These are phyloP conservation scores for Cercospora berteroae DNA, from an alignment of 2,329 filamentous ascomycete species.

Conservation along the genomic window DNA sequence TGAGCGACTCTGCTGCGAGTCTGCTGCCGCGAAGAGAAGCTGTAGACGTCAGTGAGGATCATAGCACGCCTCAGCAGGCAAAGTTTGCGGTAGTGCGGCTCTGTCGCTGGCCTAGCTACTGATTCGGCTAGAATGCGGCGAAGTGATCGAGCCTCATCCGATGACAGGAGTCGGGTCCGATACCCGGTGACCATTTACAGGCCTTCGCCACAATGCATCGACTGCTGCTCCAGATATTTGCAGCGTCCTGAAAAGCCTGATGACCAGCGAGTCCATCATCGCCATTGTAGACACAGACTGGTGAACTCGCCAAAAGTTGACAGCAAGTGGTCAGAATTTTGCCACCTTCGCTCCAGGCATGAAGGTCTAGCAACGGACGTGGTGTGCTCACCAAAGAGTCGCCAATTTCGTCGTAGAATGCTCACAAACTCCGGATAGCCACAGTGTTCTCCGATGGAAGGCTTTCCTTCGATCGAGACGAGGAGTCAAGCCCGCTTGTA, in stretches of 20 bases:
- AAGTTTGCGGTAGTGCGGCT: constrained; percentile 8
- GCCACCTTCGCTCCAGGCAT: too few relatives aligned
- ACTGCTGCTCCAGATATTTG: not conserved
- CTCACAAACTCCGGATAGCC: not conserved
- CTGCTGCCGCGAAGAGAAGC: not conserved
- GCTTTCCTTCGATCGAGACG: not conserved
- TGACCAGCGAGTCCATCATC: not conserved
- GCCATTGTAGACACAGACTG: too few relatives aligned
- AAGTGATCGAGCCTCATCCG: not conserved
- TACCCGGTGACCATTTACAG: not conserved
- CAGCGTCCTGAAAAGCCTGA: too few relatives aligned
- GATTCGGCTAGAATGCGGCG: not conserved
- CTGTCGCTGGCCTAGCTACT: not conserved
- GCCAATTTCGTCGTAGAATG: not conserved
- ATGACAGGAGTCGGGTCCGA: constrained; percentile 9
- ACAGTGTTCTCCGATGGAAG: not conserved
- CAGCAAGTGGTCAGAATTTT: too few relatives aligned
- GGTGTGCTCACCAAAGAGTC: too few relatives aligned
- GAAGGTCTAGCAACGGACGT: too few relatives aligned
- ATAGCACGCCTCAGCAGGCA: not conserved
- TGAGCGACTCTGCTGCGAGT: not conserved
- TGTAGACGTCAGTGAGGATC: constrained; percentile 9
- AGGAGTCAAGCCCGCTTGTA: not conserved
- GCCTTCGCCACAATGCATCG: not conserved
- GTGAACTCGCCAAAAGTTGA: too few relatives aligned